Percentiles rank a stretch among this genome's conserved stretches.
Conservation (phyloP, 306 rosid species). For the Rosa multiflora region DNA sequence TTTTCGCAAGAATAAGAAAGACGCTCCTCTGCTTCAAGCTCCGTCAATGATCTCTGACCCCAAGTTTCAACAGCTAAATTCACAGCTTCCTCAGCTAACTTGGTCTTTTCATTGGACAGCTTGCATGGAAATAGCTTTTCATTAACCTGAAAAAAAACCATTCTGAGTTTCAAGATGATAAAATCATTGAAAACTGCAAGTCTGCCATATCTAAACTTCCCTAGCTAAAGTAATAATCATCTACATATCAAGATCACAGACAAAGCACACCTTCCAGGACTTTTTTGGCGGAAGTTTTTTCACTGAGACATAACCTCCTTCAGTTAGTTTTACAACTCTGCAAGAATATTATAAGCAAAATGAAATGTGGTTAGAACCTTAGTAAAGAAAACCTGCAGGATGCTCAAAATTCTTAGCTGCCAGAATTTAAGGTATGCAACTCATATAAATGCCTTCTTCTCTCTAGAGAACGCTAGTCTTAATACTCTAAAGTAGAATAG, state of each 20-base stretch:
- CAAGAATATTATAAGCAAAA: constrained; percentile 35
- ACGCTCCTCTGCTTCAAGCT: constrained; percentile 97
- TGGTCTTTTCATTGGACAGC: constrained; percentile 58
- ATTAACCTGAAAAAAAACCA: constrained; percentile 56
- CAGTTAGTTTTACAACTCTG: constrained; percentile 84
- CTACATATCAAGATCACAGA: constrained; percentile 15
- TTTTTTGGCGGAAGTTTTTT: constrained; percentile 85
- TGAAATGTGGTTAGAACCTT: constrained; percentile 26
- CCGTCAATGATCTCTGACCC: constrained; percentile 86
- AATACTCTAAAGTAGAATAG: neutral
- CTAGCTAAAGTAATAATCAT: constrained; percentile 12
- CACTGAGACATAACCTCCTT: constrained; percentile 74
- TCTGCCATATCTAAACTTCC: constrained; percentile 10
- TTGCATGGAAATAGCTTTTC: constrained; percentile 88
- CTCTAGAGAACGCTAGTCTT: neutral
- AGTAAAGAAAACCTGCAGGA: constrained; percentile 2
- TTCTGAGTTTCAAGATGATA: constrained; percentile 27
- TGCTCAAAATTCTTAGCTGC: neutral
- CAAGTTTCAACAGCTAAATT: constrained; percentile 80
- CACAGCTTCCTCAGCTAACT: constrained; percentile 73
- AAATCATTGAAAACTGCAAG: neutral
- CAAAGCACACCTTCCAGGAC: constrained; percentile 72
- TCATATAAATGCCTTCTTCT: neutral
- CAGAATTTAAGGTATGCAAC: neutral
- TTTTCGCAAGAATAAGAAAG: constrained; percentile 92